phyloP scores from a whole-genome alignment of 2,329 filamentous ascomycete genomes.

The Phyllosticta paracitricarpa region DNA sequence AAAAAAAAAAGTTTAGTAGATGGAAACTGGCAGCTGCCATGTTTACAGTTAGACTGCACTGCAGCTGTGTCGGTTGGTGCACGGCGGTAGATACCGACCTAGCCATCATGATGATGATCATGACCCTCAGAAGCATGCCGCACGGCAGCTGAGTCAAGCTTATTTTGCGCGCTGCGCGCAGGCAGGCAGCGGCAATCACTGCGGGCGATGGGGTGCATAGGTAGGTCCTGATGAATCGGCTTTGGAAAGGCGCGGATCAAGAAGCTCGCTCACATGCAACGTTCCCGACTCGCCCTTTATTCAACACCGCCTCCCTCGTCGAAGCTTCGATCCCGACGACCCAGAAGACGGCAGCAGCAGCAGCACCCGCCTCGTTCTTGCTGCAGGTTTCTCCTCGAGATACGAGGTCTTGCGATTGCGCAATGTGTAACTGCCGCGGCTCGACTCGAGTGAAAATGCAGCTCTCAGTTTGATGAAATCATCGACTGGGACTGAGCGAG shows the following conservation, averaged over 20 bases:
- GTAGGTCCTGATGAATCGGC: no score
- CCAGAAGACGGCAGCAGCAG: neutral
- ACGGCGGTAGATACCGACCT: no score
- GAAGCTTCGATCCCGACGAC: neutral
- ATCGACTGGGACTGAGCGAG: no score
- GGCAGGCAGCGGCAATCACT: neutral
- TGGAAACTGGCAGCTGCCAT: neutral
- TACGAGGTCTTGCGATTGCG: no score
- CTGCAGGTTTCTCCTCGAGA: no score
- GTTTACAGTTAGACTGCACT: neutral
- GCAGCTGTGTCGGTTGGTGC: neutral
- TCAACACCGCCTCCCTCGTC: neutral
- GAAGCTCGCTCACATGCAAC: neutral
- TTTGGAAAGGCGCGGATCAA: neutral
- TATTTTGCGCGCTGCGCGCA: neutral
- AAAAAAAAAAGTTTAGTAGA: neutral
- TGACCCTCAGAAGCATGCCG: no score
- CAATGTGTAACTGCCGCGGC: no score
- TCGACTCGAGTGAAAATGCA: no score
- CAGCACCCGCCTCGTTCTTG: no score
- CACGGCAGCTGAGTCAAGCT: neutral
- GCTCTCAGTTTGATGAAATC: no score
- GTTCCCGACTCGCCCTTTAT: no score
- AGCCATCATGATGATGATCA: no score
- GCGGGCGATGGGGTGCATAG: neutral